Percentiles rank a stretch among this genome's conserved stretches.
phyloP scores from a whole-genome alignment of 306 rosid species.

The Rosa rugosa region DNA sequence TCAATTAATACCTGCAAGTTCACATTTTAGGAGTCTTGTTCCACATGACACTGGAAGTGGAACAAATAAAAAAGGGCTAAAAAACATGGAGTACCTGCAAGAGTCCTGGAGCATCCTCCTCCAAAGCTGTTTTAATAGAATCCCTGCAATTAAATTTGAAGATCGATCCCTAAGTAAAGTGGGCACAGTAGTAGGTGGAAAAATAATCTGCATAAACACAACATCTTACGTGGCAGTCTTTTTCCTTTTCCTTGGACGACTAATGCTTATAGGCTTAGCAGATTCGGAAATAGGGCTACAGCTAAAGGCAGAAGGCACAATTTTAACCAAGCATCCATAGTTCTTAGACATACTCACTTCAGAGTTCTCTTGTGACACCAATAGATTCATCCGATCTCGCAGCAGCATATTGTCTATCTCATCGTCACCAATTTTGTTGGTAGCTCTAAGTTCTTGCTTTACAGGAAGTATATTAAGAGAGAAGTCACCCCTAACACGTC shows the following conservation, averaged over 20 bases:
- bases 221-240: slow-evolving; percentile 72
- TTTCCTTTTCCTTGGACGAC: slow-evolving; percentile 54
- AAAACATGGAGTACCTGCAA: slow-evolving; percentile 59
- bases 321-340: slow-evolving; percentile 33
- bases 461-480: slow-evolving; percentile 27
- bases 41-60: slow-evolving; percentile 27
- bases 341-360: slow-evolving; percentile 26
- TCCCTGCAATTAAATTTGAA: slow-evolving; percentile 54
- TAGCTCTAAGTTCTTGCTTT: slow-evolving; percentile 50
- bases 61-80: slow-evolving; percentile 7
- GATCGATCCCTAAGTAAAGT: slow-evolving; percentile 12
- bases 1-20: slow-evolving; percentile 66
- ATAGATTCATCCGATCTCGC: slow-evolving; percentile 55
- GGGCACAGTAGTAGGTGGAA: slow-evolving; percentile 8
- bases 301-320: slow-evolving; percentile 33
- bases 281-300: slow-evolving; percentile 36
- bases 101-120: slow-evolving; percentile 98
- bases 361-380: slow-evolving; percentile 36
- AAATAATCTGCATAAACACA: background rate
- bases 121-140: slow-evolving; percentile 75
- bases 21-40: slow-evolving; percentile 33
- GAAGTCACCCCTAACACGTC: slow-evolving; percentile 33
- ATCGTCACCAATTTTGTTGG: slow-evolving; percentile 35
- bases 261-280: slow-evolving; percentile 37
- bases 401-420: slow-evolving; percentile 55